Base-by-base conservation (phyloP, 352 stramenopile genomes). In the Aphanomyces astaci region DNA sequence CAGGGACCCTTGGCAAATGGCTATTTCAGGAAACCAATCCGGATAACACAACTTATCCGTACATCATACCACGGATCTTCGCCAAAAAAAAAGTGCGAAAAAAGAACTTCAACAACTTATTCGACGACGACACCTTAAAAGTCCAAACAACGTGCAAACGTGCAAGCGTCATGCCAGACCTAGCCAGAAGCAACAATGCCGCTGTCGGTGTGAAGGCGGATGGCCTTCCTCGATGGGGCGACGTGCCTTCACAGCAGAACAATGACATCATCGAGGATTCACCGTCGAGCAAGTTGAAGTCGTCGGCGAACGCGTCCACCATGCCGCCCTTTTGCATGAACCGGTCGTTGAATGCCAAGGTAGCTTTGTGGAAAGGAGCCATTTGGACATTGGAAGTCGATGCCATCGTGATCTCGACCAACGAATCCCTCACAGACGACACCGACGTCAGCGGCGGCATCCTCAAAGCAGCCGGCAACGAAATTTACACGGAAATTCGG, bases 381-480 rank as follows among this genome's bases (percentile, higher is more conserved):
- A 71, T 89, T 31, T 86, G 80, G 78, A 70, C 54, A 1, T 71
- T 91, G 59, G 70, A 76, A 22, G 78, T 82, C 17, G 87, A 93
- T 60, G 86, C 80, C 10, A 82, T 95, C 66, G 81, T 88, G 10
- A 90, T 94, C 66, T 78, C 87, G 24, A 92, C 86, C 15, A 92
- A 87, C 64, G 84, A 94, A 62, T 63, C 67, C 24, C 77, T 96
- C 46, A 72, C 77, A 3, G 83, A 90, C 72, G 84, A 77, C 40
- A 75, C 76, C 15, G 87, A 81, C 7, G 73, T 91, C 15, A 81
- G 79, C 33, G 82, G 75, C 48, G 78, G 76, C 28, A 72, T 96
- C 40, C 63, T 93, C n/a, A 68, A 81, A 30, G 83, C 83, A 9
- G 88, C 88, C 0, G 88, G 88, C 0, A 75, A 78, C 22, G 72